Conservation (phyloP, 176 grass and related monocot genomes). For the Dactylis glomerata region DNA sequence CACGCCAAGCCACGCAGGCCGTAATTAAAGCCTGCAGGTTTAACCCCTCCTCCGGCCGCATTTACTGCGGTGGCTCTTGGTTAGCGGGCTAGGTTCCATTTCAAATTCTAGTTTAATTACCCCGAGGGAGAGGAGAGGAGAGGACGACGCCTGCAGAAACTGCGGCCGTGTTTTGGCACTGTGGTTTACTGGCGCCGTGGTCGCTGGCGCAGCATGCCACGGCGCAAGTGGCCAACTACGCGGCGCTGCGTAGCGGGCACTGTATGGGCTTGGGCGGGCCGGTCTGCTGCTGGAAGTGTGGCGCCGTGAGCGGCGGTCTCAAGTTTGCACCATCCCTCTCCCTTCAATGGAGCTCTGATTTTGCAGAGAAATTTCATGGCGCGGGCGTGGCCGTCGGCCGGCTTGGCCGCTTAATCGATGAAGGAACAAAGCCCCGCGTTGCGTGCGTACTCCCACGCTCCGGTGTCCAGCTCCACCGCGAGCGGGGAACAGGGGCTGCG, state of each 20-base stretch:
- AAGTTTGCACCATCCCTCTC: not conserved
- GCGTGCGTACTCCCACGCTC: not conserved
- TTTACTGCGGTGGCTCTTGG: slow-evolving; percentile 22
- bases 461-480: not conserved
- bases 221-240: slow-evolving; percentile 22
- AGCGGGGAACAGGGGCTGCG: not conserved
- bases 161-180: slow-evolving; percentile 21
- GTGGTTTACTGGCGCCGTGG: not conserved
- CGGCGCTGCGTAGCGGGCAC: not conserved
- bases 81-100: slow-evolving; percentile 30
- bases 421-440: not conserved
- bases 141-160: not conserved
- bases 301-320: not conserved
- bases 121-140: slow-evolving; percentile 8
- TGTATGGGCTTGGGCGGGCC: not conserved
- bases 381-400: too few species aligned
- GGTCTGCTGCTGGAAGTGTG: not conserved
- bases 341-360: not conserved
- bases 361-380: not conserved
- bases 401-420: too few species aligned
- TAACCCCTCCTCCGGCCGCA: slow-evolving; percentile 5
- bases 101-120: slow-evolving; percentile 41
- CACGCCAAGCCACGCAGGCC: not conserved
- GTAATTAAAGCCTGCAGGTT: slow-evolving; percentile 28
- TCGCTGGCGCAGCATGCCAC: not conserved